These are phyloP conservation scores for Acer yangbiense DNA, from an alignment of 345 rosid genomes.

Conservation along the genomic window DNA sequence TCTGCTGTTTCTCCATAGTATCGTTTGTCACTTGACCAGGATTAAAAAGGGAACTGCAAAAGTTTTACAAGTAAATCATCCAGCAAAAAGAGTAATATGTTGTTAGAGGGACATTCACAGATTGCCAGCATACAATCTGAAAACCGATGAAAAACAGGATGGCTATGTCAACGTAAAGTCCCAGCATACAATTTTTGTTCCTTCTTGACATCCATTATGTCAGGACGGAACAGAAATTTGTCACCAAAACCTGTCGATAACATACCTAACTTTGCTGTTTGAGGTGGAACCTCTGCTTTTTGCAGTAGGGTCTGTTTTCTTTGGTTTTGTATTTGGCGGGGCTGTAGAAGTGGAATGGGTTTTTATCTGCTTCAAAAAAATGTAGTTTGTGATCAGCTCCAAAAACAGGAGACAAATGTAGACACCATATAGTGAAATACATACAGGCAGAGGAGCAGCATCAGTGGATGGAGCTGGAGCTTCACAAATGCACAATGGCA, in stretches of 20 bases:
- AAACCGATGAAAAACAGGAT: not conserved
- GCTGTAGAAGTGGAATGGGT: conserved; percentile 31
- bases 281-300: conserved; percentile 66
- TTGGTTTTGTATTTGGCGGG: conserved; percentile 49
- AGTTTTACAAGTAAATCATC: conserved; percentile 24
- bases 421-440: not conserved
- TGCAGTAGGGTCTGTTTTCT: conserved; percentile 39
- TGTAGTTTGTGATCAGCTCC: not conserved
- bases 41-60: conserved; percentile 58
- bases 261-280: conserved; percentile 58
- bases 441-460: conserved; percentile 42
- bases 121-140: not conserved
- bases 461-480: conserved; percentile 50
- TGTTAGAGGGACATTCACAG: conserved; percentile 4
- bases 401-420: not conserved
- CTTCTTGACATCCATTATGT: not conserved
- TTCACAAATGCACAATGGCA: conserved; percentile 93
- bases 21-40: conserved; percentile 49
- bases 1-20: conserved; percentile 47
- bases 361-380: conserved; percentile 36
- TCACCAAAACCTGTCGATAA: conserved; percentile 3
- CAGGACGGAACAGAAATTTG: not conserved
- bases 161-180: not conserved
- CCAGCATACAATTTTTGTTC: too few relatives aligned
- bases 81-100: conserved; percentile 12